Base-by-base conservation (phyloP, 2,329 filamentous ascomycete genomes). In the Fusarium subglutinans region DNA sequence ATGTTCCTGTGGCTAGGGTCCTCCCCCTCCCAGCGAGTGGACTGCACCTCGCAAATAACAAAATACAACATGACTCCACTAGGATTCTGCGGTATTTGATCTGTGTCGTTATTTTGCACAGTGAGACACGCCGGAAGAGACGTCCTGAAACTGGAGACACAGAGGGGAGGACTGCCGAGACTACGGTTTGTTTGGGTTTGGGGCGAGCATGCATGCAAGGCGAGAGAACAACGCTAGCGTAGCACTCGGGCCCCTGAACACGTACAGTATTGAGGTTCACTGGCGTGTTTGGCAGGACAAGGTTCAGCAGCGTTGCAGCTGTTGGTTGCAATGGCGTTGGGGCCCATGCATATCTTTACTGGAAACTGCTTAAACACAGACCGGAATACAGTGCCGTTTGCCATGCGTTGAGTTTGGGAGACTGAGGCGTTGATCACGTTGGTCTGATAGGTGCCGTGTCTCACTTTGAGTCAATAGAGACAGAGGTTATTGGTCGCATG, bases 221-320 rank as follows among this genome's bases (percentile, higher is more conserved):
- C 43, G 66, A 63, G 64, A 55, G 26, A 69, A 69, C 64, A 63
- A 63, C 66, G 65, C 66, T 69, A 69, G 20, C 20, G 24, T 20
- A 44, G 33, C 22, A 47, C 53, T 59, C n/a, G 26, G 35, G 18
- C 33, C 50, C 60, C 63, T 50, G 50, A 57, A 57, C 47, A 53
- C 28, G 24, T 30, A n/a, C n/a, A n/a, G n/a, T n/a, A 51, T 20
- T 20, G 44, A 37, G 28, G 47, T 20, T 28, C 8, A 13, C 50
- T 50, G 50, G 63, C 33, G 26, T 50, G 24, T 44, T 38, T 38
- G n/a, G 15, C 38, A 62, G 55, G 63, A 50, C 30, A 63, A 55
- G 54, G 66, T 44, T 35, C 38, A 38, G 24, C 54, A 59, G 33
- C 35, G 53, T 63, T 26, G 35, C 41, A 63, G n/a, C 30, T 40